These are phyloP conservation scores for Umbelopsis sp. DNA, from an alignment of 192 early-diverging fungal genomes.

Conservation along the genomic window DNA sequence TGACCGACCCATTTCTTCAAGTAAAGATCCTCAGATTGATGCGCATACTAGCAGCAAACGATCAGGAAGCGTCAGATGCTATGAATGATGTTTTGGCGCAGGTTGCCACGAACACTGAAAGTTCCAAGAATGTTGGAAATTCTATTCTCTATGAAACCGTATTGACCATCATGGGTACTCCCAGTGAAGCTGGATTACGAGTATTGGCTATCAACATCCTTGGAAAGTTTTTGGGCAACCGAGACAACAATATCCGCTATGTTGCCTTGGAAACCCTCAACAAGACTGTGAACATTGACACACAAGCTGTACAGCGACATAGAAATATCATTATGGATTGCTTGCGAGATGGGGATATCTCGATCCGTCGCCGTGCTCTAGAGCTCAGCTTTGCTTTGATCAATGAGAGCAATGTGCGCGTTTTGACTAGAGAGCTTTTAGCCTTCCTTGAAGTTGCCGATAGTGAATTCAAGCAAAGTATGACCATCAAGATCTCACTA, in stretches of 20 bases:
- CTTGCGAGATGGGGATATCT: slow-evolving; percentile 92
- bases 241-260: slow-evolving; percentile 98
- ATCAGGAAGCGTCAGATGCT: slow-evolving; percentile 80
- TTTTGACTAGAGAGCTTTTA: slow-evolving; percentile 90
- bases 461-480: slow-evolving; percentile 85
- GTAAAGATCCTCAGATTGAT: slow-evolving; percentile 91
- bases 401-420: slow-evolving; percentile 89
- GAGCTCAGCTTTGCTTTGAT: slow-evolving; percentile 97
- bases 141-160: slow-evolving; percentile 98
- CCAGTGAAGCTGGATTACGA: slow-evolving; percentile 86
- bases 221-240: slow-evolving; percentile 91
- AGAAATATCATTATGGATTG: slow-evolving; percentile 96
- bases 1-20: slow-evolving; percentile 98
- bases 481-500: slow-evolving; percentile 88
- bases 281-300: slow-evolving; percentile 86
- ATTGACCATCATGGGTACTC: slow-evolving; percentile 94
- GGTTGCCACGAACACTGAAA: slow-evolving; percentile 95
- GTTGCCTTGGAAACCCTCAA: slow-evolving; percentile 98
- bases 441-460: slow-evolving; percentile 93
- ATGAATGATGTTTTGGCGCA: slow-evolving; percentile 98
- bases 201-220: slow-evolving; percentile 98
- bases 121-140: slow-evolving; percentile 95
- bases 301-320: slow-evolving; percentile 95
- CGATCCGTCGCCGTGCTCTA: slow-evolving; percentile 93
- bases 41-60: slow-evolving; percentile 82